phyloP scores from a whole-genome alignment of 2,329 filamentous ascomycete species.

The Cercospora sesami region DNA sequence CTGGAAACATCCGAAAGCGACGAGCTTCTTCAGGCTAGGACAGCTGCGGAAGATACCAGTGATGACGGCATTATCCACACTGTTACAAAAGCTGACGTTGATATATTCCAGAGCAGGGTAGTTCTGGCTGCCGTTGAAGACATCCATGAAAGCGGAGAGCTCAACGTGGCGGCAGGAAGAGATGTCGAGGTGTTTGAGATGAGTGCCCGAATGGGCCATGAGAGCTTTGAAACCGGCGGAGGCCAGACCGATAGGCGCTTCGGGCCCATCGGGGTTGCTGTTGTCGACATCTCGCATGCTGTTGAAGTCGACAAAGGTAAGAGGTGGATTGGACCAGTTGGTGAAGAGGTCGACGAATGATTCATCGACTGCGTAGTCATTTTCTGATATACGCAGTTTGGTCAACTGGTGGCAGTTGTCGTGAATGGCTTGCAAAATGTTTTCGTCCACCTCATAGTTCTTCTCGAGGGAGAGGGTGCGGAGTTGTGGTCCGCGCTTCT shows the following conservation, averaged over 20 bases:
- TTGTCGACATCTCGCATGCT: slow-evolving; percentile 77
- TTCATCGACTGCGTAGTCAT: slow-evolving; percentile 71
- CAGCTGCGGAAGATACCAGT: slow-evolving; percentile 53
- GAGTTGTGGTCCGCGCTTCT: slow-evolving; percentile 64
- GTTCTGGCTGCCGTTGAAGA: slow-evolving; percentile 63
- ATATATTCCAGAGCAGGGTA: slow-evolving; percentile 71
- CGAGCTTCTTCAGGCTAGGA: slow-evolving; percentile 53
- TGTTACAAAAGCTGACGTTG: slow-evolving; percentile 61
- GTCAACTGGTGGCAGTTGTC: slow-evolving; percentile 64
- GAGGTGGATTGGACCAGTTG: slow-evolving; percentile 70
- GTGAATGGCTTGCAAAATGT: slow-evolving; percentile 70
- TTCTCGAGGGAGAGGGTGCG: slow-evolving; percentile 74
- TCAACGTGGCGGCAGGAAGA: slow-evolving; percentile 81
- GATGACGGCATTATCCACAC: slow-evolving; percentile 55
- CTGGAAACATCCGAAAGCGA: slow-evolving; percentile 64
- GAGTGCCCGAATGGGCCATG: slow-evolving; percentile 76
- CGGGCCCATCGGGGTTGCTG: slow-evolving; percentile 62
- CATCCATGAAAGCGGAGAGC: slow-evolving; percentile 67
- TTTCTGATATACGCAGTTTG: slow-evolving; percentile 81
- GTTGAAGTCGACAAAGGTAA: slow-evolving; percentile 72
- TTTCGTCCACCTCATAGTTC: slow-evolving; percentile 66
- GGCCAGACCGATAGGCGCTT: slow-evolving; percentile 69
- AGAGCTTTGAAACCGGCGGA: slow-evolving; percentile 74
- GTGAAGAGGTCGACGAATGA: slow-evolving; percentile 73
- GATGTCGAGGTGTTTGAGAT: slow-evolving; percentile 70